Percentiles rank a stretch among this genome's conserved stretches.
These are phyloP conservation scores for Venturiaceae sp. DNA, from an alignment of 2,329 filamentous ascomycete species.

Conservation along the genomic window DNA sequence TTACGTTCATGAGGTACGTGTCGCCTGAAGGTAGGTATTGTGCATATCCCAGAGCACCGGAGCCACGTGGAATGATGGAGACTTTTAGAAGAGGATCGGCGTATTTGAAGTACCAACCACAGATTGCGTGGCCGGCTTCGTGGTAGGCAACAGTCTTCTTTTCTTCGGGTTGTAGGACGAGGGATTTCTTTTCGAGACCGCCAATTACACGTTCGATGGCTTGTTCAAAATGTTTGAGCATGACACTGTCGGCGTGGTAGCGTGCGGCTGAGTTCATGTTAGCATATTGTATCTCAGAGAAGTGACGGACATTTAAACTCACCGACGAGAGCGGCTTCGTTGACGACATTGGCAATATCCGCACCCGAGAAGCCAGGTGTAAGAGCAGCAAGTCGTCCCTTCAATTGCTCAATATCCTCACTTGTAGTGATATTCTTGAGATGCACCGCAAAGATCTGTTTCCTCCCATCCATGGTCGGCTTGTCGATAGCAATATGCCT, in stretches of 20 bases:
- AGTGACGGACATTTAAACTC: slow-evolving; percentile 28
- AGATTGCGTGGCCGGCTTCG: slow-evolving; percentile 96
- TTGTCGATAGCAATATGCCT: slow-evolving; percentile 91
- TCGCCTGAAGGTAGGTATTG: slow-evolving; percentile 92
- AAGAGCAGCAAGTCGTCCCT: slow-evolving; percentile 79
- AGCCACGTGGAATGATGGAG: slow-evolving; percentile 93
- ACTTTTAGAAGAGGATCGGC: slow-evolving; percentile 98
- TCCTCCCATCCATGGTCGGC: slow-evolving; percentile 92
- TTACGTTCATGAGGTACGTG: slow-evolving; percentile 89
- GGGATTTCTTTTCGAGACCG: slow-evolving; percentile 92
- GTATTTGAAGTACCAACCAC: slow-evolving; percentile 93
- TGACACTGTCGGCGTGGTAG: slow-evolving; percentile 67
- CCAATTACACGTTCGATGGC: slow-evolving; percentile 96
- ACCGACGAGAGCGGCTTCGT: slow-evolving; percentile 95
- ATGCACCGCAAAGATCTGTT: slow-evolving; percentile 94
- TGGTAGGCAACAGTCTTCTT: slow-evolving; percentile 97
- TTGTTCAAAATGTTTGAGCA: slow-evolving; percentile 89
- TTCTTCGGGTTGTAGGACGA: slow-evolving; percentile 86
- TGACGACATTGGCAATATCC: slow-evolving; percentile 97
- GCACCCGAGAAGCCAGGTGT: slow-evolving; percentile 96
- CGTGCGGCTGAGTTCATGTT: slow-evolving; percentile 60
- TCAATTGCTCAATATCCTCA: slow-evolving; percentile 79
- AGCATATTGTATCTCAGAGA: slow-evolving; percentile 20
- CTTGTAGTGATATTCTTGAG: slow-evolving; percentile 88
- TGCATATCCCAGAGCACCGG: slow-evolving; percentile 88